phyloP scores from a whole-genome alignment of 176 grass and related monocot genomes.

The Zizania latifolia region DNA sequence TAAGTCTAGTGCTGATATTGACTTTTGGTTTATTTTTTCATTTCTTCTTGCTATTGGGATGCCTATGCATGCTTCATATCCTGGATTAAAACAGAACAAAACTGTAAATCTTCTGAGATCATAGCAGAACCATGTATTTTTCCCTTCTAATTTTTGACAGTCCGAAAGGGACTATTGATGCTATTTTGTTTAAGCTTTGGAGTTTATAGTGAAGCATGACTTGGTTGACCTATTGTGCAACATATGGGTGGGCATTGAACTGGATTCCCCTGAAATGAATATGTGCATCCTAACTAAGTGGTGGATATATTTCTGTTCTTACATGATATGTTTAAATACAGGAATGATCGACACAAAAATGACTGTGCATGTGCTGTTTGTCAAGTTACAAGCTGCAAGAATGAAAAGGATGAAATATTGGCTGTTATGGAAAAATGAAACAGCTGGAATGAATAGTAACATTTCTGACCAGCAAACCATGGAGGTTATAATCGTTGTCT shows the following conservation, averaged over 20 bases:
- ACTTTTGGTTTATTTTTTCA: neutral
- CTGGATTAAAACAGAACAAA: no score
- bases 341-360: constrained; percentile 69
- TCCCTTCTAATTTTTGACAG: neutral
- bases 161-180: neutral
- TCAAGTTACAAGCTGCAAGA: constrained; percentile 69
- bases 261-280: neutral
- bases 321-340: constrained; percentile 39
- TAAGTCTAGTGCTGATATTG: neutral
- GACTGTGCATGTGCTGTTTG: constrained; percentile 78
- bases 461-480: constrained; percentile 37
- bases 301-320: constrained; percentile 1
- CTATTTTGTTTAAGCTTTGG: neutral
- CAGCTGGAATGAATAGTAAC: constrained; percentile 29
- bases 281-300: neutral
- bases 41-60: neutral
- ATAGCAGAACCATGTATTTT: neutral
- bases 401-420: constrained; percentile 60
- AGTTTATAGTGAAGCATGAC: neutral
- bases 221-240: constrained; percentile 2
- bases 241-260: neutral
- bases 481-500: constrained; percentile 46
- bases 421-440: constrained; percentile 43
- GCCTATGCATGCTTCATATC: neutral
- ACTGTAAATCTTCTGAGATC: neutral